A percentile compares a stretch with the other conserved stretches of the same genome.
These are phyloP conservation scores for Breviolum minutum DNA, from an alignment of 73 alveolate genomes.

Conservation along the genomic window DNA sequence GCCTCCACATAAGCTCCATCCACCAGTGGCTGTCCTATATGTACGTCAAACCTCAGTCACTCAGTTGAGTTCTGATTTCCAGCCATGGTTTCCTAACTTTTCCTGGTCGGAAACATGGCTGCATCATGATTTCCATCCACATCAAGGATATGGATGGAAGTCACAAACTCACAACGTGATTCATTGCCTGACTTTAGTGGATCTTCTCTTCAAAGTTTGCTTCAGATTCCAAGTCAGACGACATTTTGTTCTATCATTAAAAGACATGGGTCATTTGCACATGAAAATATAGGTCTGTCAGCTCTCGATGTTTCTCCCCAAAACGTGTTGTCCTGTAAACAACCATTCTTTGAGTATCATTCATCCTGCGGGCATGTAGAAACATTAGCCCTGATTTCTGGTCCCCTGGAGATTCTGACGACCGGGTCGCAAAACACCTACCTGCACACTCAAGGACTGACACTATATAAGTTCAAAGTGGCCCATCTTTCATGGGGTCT, in stretches of 20 bases:
- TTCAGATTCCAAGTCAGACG: no score
- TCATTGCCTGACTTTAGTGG: no score
- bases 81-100: not conserved
- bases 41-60: slow-evolving; percentile 51
- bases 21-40: slow-evolving; percentile 91
- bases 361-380: no score
- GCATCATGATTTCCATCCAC: not conserved
- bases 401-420: no score
- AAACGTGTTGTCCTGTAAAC: no score
- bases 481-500: no score
- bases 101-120: not conserved
- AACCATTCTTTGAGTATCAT: no score
- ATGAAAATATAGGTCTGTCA: not conserved
- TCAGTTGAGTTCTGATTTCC: not conserved
- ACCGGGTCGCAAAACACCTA: no score
- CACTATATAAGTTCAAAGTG: no score
- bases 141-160: not conserved
- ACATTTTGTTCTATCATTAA: no score
- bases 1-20: slow-evolving; percentile 94
- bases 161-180: not conserved
- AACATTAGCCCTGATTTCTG: no score
- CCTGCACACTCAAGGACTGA: no score
- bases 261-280: not conserved
- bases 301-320: not conserved
- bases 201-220: not conserved